These are phyloP conservation scores for Salvia sclarea DNA, from an alignment of 305 asterid genomes.

Conservation along the genomic window DNA sequence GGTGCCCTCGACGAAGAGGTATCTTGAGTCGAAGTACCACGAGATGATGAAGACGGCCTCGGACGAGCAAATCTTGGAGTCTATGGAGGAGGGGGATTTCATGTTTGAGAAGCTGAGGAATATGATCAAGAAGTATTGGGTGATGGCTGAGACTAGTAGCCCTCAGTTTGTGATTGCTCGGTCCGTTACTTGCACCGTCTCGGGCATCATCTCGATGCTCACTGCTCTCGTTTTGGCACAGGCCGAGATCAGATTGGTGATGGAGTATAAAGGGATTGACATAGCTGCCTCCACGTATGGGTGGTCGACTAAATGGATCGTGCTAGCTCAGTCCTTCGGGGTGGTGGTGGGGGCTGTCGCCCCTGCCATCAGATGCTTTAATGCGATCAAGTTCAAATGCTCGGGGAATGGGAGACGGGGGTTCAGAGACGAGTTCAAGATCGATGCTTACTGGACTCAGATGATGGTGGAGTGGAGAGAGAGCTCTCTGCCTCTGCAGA, in stretches of 20 bases:
- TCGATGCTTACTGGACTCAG: slow-evolving; percentile 52
- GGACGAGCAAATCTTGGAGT: slow-evolving; percentile 38
- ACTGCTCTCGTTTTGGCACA: slow-evolving; percentile 34
- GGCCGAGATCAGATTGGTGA: slow-evolving; percentile 36
- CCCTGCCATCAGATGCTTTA: slow-evolving; percentile 49
- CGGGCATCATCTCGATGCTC: slow-evolving; percentile 41
- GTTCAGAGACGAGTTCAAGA: slow-evolving; percentile 36
- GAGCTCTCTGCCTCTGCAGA: slow-evolving; percentile 43
- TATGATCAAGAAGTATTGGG: slow-evolving; percentile 46
- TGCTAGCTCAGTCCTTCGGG: slow-evolving; percentile 44
- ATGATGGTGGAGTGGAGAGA: slow-evolving; percentile 58
- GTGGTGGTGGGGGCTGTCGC: slow-evolving; percentile 50
- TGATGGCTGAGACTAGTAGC: slow-evolving; percentile 59
- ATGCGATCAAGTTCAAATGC: slow-evolving; percentile 33
- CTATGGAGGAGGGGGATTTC: slow-evolving; percentile 36
- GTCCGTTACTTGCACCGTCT: slow-evolving; percentile 41
- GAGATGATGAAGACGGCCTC: slow-evolving; percentile 41
- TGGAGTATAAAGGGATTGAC: background rate
- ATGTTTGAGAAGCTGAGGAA: slow-evolving; percentile 32
- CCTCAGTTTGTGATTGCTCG: slow-evolving; percentile 65
- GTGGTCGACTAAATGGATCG: slow-evolving; percentile 48
- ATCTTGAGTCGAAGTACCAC: slow-evolving; percentile 43
- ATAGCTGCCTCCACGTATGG: slow-evolving; percentile 38
- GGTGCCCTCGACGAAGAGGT: slow-evolving; percentile 39
- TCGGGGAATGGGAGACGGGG: slow-evolving; percentile 25